Base-by-base conservation (phyloP, 805 yeast species). In the Saturnispora sanitii region DNA sequence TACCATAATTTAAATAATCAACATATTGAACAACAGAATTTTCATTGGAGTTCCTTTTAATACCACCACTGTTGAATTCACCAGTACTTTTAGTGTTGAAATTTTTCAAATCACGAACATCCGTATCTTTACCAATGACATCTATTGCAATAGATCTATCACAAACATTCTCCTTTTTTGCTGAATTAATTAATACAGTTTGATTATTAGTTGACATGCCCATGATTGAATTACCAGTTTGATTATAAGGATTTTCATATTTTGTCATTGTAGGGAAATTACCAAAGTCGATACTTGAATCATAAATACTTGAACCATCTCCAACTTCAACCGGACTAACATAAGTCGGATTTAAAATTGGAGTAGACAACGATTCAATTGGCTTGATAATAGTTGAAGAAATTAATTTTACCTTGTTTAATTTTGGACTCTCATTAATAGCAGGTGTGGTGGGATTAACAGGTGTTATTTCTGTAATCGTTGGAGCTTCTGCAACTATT, bases 271-370 rank as follows among this genome's bases (percentile, higher is more conserved):
- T 28, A 15, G 26, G 40, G 17, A 20, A 30, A 21, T 35, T 43
- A 16, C 40, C 43, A 23, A 30, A 22, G 13, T 41, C 44, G 8
- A 32, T 27, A 23, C 39, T 33, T 4, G 44, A 35, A 20, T 42
- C 35, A 25, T 47, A 44, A 15, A 37, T 28, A 37, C 49, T 46
- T 17, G 50, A 45, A 3, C 35, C 40, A 26, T 27, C 25, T 16
- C 4, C 6, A 15, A 13, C 21, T 28, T 27, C 25, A 5, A 15
- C 18, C 20, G 17, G 7, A 23, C 2, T n/a, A 12, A 16, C n/a
- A 9, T 11, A 12, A 1, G 12, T 21, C 4, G 38, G 33, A 2
- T 30, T 20, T 23, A 12, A 16, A 8, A 20, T n/a, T 35, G 28
- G 12, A 8, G 33, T 29, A 9, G 29, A 18, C 7, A 16, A 16